Conservation (phyloP, 2,329 filamentous ascomycete species). For the Coleophoma eucalyptorum region DNA sequence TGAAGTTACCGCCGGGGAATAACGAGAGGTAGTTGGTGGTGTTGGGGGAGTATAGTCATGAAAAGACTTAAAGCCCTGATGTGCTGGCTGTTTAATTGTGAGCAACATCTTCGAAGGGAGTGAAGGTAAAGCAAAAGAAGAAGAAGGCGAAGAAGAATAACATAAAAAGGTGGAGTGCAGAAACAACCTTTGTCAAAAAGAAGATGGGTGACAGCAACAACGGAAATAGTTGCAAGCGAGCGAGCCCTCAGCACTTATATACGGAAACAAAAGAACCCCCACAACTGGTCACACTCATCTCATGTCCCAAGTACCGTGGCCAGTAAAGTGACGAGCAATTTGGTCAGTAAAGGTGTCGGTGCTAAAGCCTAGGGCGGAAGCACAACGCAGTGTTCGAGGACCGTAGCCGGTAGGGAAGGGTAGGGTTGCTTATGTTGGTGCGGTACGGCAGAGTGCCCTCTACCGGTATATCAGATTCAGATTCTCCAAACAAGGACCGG, state of each 20-base stretch:
- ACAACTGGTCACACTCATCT: conserved; percentile 19
- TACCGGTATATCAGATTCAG: conserved; percentile 11
- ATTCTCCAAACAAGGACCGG: conserved; percentile 15
- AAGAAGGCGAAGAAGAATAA: conserved; percentile 20
- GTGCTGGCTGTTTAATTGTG: conserved; percentile 43
- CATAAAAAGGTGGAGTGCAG: conserved; percentile 18
- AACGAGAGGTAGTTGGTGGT: conserved; percentile 35
- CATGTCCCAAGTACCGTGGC: conserved; percentile 20
- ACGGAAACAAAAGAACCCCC: conserved; percentile 18
- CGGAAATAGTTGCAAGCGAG: conserved; percentile 15
- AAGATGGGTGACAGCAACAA: conserved; percentile 11
- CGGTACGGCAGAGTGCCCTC: conserved; percentile 2
- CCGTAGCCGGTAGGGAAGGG: too few relatives aligned
- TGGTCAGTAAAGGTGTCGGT: too few relatives aligned
- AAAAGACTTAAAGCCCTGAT: conserved; percentile 40
- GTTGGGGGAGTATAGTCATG: conserved; percentile 42
- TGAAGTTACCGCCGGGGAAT: conserved; percentile 32
- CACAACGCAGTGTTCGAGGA: too few relatives aligned
- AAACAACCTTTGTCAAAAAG: conserved; percentile 20
- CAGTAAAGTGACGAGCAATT: conserved; percentile 9
- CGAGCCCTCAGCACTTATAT: conserved; percentile 22
- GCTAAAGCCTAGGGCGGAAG: too few relatives aligned
- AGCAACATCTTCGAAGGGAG: conserved; percentile 41
- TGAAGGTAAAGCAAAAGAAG: conserved; percentile 22
- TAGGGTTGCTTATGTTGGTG: conserved; percentile 8